Conservation (phyloP, 2,329 filamentous ascomycete species). For the Albophoma yamanashiensis region DNA sequence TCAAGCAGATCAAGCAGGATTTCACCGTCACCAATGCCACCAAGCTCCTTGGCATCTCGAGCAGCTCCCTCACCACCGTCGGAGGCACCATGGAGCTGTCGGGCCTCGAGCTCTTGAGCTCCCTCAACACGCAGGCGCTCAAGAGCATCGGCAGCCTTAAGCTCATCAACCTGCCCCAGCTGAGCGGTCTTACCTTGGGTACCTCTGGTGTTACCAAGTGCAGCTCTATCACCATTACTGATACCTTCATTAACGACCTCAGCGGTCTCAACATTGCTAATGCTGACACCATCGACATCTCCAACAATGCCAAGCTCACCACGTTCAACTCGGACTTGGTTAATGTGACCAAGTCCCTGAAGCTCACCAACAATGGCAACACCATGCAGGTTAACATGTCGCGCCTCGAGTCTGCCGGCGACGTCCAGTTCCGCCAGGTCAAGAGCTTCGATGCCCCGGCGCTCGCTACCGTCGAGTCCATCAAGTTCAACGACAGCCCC, state of each 20-base stretch:
- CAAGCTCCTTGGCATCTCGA: slow-evolving; percentile 50
- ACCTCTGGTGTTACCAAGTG: slow-evolving; percentile 53
- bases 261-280: slow-evolving; percentile 69
- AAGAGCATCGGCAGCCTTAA: slow-evolving; percentile 54
- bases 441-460: slow-evolving; percentile 63
- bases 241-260: slow-evolving; percentile 73
- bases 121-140: slow-evolving; percentile 56
- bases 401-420: slow-evolving; percentile 53
- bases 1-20: slow-evolving; percentile 44
- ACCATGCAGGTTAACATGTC: slow-evolving; percentile 63
- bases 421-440: slow-evolving; percentile 58
- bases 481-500: slow-evolving; percentile 73
- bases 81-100: slow-evolving; percentile 59
- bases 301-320: slow-evolving; percentile 79
- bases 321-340: slow-evolving; percentile 66
- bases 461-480: slow-evolving; percentile 55
- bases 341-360: slow-evolving; percentile 61
- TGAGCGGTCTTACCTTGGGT: slow-evolving; percentile 38
- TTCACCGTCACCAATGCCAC: slow-evolving; percentile 51
- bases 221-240: slow-evolving; percentile 61
- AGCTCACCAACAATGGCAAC: slow-evolving; percentile 70
- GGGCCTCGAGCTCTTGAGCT: slow-evolving; percentile 57
- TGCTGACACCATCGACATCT: slow-evolving; percentile 67
- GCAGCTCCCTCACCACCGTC: slow-evolving; percentile 52
- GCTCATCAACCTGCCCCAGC: slow-evolving; percentile 60